These are phyloP conservation scores for Corymbia maculata DNA, from an alignment of 345 rosid genomes.

Conservation along the genomic window DNA sequence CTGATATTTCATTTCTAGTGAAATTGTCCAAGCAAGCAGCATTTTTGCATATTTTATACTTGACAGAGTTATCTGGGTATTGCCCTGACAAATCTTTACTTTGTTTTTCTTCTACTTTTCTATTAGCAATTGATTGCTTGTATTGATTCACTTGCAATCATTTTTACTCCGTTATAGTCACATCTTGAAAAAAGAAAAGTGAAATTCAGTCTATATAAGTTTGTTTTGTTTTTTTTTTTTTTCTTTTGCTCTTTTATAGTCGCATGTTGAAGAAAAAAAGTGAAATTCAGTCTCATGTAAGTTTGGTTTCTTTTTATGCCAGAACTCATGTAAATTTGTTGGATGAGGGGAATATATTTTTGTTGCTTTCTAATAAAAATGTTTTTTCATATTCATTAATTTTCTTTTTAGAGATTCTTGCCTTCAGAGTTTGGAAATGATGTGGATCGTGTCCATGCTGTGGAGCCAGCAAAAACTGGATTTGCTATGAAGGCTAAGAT, in stretches of 20 bases:
- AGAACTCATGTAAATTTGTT: background rate
- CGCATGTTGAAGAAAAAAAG: too few species aligned
- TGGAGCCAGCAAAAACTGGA: background rate
- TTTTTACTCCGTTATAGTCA: background rate
- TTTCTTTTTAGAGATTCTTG: background rate
- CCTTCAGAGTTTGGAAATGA: slow-evolving; percentile 3
- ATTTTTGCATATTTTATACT: background rate
- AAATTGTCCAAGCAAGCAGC: background rate
- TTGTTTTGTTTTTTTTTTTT: background rate
- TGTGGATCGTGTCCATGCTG: background rate
- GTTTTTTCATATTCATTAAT: background rate
- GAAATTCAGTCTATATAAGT: background rate
- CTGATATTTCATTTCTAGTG: background rate
- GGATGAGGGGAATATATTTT: background rate
- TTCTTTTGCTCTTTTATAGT: too few species aligned
- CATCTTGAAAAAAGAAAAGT: background rate
- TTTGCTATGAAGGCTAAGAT: background rate
- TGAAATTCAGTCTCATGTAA: too few species aligned
- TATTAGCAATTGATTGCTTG: background rate
- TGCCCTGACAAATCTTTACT: background rate
- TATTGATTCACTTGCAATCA: background rate
- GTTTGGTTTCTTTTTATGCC: background rate
- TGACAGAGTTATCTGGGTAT: background rate
- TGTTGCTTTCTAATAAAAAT: background rate
- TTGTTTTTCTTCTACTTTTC: background rate